Conservation (phyloP, 2,329 filamentous ascomycete genomes). For the Claviceps africana region DNA sequence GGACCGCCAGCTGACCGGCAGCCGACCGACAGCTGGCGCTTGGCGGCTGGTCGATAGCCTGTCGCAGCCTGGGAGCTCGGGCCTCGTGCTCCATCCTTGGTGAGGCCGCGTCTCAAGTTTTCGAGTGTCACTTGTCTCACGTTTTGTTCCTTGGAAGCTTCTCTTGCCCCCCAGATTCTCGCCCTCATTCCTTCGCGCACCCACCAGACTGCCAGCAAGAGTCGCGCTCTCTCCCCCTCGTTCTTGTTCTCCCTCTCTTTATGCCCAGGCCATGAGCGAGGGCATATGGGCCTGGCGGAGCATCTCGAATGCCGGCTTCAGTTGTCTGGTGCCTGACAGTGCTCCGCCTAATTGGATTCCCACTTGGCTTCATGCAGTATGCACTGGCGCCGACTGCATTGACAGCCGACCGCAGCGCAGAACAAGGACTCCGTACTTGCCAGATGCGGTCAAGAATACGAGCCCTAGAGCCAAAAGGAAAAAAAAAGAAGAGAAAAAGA, state of each 20-base stretch:
- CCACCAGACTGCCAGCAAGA: not conserved
- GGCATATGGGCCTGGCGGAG: not conserved
- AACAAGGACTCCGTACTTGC: conserved; percentile 3
- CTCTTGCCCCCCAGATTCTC: not conserved
- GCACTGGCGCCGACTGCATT: conserved; percentile 4
- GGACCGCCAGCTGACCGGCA: not conserved
- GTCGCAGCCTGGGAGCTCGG: not conserved
- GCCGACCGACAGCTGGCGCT: not conserved
- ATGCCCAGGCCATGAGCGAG: not conserved
- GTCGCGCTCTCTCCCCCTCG: too few relatives aligned
- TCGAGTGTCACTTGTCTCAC: conserved; percentile 2
- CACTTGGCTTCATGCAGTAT: conserved; percentile 4
- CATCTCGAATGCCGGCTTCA: not conserved
- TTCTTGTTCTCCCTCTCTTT: too few relatives aligned
- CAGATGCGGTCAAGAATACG: conserved; percentile 4
- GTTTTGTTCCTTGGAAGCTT: not conserved
- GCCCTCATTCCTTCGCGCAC: not conserved
- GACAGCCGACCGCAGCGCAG: conserved; percentile 2
- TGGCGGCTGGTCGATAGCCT: not conserved
- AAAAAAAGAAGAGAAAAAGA: not conserved
- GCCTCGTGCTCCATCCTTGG: not conserved
- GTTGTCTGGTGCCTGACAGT: conserved; percentile 1
- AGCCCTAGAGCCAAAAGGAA: not conserved
- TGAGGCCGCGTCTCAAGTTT: not conserved
- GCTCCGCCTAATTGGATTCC: conserved; percentile 4